Evolutionary conservation across 768 basidiomycete genomes (phyloP), one percentile per base, ranked within the genome.

Genomic region (Boletus fagicola): DNA sequence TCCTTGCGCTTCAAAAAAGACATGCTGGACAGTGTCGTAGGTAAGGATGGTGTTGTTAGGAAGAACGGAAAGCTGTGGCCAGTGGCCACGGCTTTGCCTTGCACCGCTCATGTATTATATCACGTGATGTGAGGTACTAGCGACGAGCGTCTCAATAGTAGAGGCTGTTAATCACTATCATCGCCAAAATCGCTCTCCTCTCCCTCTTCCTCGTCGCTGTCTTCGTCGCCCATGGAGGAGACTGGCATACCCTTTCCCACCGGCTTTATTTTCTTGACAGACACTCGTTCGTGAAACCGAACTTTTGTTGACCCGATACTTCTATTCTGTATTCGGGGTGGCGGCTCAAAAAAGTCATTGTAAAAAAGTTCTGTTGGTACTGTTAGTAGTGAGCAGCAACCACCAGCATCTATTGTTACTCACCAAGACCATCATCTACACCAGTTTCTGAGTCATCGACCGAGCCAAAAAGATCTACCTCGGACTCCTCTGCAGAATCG

Each of bases 311-410:
- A 66, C 42, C 60, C 62, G 42, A 24, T 56, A 35, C 39, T 69
- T 68, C 62, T 47, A 20, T 57, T 53, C 15, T 52, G 53, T 35
- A 38, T 47, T 28, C 60, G 62, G 22, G 64, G 71, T 13, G 88
- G 88, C 8, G 85, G 80, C 42, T 83, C 88, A 66, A 94, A 95
- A 74, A 94, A 95, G 67, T 93, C 92, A 38, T 73, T 72, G 70
- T 93, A 95, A 72, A 77, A 83, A 7, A 78, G 68, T 60, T 85
- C 89, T 91, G 60, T 33, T n/a, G 38, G 11, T 49, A 35, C 50
- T 51, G 39, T 59, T 35, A 58, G 35, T 15, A 22, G 51, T 54
- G 31, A 61, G 43, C 13, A n/a, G 33, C 12, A 22, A 45, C 16
- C 39, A 40, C 24, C 12, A 49, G 35, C 18, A 49, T 38, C 10